phyloP scores from a whole-genome alignment of 495 filamentous ascomycete genomes.

The Penicillium atrosanguineum region DNA sequence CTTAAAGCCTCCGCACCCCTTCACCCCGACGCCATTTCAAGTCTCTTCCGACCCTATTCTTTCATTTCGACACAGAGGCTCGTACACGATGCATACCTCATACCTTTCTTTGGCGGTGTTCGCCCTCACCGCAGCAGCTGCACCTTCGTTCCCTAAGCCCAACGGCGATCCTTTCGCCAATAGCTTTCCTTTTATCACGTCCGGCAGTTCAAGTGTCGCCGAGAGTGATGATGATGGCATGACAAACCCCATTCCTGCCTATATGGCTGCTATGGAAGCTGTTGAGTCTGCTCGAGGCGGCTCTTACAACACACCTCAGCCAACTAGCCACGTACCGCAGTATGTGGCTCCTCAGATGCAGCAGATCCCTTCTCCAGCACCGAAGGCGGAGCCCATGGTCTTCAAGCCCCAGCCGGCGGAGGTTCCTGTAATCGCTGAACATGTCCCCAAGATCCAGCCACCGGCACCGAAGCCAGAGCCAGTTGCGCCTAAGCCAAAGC shows the following conservation, averaged over 20 bases:
- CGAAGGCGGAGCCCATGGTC: neutral
- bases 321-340: neutral
- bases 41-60: slow-evolving; percentile 17
- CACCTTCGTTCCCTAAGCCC: slow-evolving; percentile 15
- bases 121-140: slow-evolving; percentile 22
- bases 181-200: slow-evolving; percentile 20
- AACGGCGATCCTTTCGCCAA: slow-evolving; percentile 9
- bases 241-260: slow-evolving; percentile 13
- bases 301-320: slow-evolving; percentile 1
- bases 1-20: slow-evolving; percentile 21
- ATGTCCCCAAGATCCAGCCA: neutral
- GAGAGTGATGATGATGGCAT: slow-evolving; percentile 16
- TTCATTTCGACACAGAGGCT: slow-evolving; percentile 12
- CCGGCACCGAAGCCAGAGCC: too few relatives aligned
- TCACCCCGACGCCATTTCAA: slow-evolving; percentile 2
- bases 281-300: slow-evolving; percentile 4
- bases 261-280: slow-evolving; percentile 16
- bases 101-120: slow-evolving; percentile 26
- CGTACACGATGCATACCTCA: slow-evolving; percentile 20
- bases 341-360: neutral
- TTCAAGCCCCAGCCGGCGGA: neutral
- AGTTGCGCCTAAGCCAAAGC: neutral
- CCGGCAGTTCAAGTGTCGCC: slow-evolving; percentile 2
- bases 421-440: neutral
- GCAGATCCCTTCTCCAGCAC: neutral